These are phyloP conservation scores for Drosera capensis DNA, from an alignment of 148 eudicot species.

Conservation along the genomic window DNA sequence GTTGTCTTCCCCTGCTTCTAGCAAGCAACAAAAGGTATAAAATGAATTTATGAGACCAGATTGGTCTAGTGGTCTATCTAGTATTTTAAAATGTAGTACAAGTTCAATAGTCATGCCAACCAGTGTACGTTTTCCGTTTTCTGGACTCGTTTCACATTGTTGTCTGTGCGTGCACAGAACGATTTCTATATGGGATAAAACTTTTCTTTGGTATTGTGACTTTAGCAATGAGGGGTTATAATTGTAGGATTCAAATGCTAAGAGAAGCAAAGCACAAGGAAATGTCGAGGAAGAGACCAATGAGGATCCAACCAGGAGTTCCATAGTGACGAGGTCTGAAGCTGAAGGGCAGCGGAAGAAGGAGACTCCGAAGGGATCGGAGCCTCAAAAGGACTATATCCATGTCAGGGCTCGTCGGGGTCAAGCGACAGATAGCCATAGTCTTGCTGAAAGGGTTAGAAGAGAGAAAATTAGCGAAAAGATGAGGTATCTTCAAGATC, in stretches of 20 bases:
- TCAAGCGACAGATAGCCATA: conserved; percentile 47
- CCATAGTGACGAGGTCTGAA: neutral
- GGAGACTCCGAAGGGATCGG: conserved; percentile 15
- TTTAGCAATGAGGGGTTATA: neutral
- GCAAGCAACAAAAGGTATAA: conserved; percentile 10
- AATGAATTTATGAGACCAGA: too few relatives aligned
- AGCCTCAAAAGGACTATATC: conserved; percentile 46
- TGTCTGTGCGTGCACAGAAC: too few relatives aligned
- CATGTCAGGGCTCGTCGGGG: conserved; percentile 58
- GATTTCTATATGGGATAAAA: neutral
- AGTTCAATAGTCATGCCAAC: too few relatives aligned
- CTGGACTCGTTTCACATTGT: too few relatives aligned
- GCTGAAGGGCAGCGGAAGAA: conserved; percentile 5
- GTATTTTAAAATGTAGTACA: neutral
- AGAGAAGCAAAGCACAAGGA: conserved; percentile 23
- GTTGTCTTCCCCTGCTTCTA: conserved; percentile 8
- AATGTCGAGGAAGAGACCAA: conserved; percentile 4
- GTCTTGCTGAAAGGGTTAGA: conserved; percentile 77
- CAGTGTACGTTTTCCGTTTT: too few relatives aligned
- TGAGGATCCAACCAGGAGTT: neutral
- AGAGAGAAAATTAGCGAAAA: conserved; percentile 81
- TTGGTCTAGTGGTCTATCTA: neutral
- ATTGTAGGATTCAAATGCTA: conserved; percentile 15
- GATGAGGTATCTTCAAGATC: conserved; percentile 43
- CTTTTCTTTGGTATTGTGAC: neutral